A percentile compares a stretch with the other conserved stretches of the same genome.
Evolutionary conservation across 1,284 basidiomycete species (phyloP).

Genomic region (Volvariella surrecta): DNA sequence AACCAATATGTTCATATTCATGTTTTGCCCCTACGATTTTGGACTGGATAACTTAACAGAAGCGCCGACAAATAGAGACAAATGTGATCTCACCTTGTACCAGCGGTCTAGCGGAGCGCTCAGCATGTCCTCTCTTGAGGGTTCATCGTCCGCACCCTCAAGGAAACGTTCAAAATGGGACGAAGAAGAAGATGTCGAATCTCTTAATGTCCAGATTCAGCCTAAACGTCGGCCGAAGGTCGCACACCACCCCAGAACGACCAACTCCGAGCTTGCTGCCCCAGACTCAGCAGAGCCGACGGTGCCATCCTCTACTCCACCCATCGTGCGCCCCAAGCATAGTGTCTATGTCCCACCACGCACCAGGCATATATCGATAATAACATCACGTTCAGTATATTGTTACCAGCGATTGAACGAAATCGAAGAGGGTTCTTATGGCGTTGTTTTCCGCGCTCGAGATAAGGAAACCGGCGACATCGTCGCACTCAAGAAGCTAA

Average conservation of each 20-base stretch:
- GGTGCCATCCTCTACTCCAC: no score
- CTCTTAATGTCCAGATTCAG: slow-evolving; percentile 21
- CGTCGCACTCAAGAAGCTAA: slow-evolving; percentile 96
- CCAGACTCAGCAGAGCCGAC: slow-evolving; percentile 10
- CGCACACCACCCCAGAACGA: slow-evolving; percentile 12
- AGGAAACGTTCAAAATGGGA: slow-evolving; percentile 73
- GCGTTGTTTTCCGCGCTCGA: slow-evolving; percentile 91
- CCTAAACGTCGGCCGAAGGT: slow-evolving; percentile 41
- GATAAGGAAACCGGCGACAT: slow-evolving; percentile 93
- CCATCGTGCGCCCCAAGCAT: slow-evolving; percentile 24
- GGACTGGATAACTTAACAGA: no score
- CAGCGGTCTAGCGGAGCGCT: no score
- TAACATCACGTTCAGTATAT: slow-evolving; percentile 85
- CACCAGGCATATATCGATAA: slow-evolving; percentile 66
- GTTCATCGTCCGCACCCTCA: slow-evolving; percentile 33
- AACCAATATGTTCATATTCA: no score
- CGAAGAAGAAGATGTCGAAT: slow-evolving; percentile 34
- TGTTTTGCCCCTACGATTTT: no score
- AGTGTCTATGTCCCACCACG: slow-evolving; percentile 71
- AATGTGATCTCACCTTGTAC: no score
- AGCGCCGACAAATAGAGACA: no score
- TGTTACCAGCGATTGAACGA: slow-evolving; percentile 92
- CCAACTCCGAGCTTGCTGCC: slow-evolving; percentile 10
- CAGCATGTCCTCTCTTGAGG: no score
- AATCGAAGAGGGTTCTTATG: slow-evolving; percentile 99